Evolutionary conservation across 2,329 filamentous ascomycete species (phyloP).

Genomic region (Beauveria rudraprayagi): DNA sequence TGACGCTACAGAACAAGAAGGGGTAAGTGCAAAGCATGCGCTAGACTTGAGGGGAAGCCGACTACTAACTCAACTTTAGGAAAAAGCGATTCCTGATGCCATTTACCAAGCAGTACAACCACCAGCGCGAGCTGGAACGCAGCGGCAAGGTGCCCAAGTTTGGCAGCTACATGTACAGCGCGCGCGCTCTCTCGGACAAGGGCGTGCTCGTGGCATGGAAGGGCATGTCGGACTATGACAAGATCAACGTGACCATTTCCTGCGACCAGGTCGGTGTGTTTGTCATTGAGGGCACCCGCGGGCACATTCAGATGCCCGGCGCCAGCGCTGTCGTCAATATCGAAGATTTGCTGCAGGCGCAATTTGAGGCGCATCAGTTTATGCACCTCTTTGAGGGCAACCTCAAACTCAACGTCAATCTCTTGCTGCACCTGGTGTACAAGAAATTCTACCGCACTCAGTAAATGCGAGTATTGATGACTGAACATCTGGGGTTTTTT

Average conservation of each 20-base stretch:
- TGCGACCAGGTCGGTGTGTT: conserved; percentile 94
- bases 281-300: conserved; percentile 80
- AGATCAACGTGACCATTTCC: conserved; percentile 87
- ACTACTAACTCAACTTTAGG: conserved; percentile 30
- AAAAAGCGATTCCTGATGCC: conserved; percentile 92
- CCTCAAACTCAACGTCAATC: conserved; percentile 87
- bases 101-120: conserved; percentile 98
- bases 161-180: conserved; percentile 95
- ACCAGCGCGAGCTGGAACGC: conserved; percentile 89
- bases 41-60: background rate
- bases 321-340: conserved; percentile 82
- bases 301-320: conserved; percentile 92
- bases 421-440: conserved; percentile 93
- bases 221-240: conserved; percentile 79
- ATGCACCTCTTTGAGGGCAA: conserved; percentile 86
- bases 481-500: background rate
- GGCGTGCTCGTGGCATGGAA: conserved; percentile 90
- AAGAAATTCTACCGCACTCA: conserved; percentile 92
- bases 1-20: conserved; percentile 94
- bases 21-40: conserved; percentile 44
- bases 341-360: conserved; percentile 89
- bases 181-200: conserved; percentile 80
- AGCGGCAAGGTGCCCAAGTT: conserved; percentile 93
- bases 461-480: conserved; percentile 24
- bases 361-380: conserved; percentile 95